Conservation (phyloP, 768 basidiomycete genomes). For the Russula sp. region DNA sequence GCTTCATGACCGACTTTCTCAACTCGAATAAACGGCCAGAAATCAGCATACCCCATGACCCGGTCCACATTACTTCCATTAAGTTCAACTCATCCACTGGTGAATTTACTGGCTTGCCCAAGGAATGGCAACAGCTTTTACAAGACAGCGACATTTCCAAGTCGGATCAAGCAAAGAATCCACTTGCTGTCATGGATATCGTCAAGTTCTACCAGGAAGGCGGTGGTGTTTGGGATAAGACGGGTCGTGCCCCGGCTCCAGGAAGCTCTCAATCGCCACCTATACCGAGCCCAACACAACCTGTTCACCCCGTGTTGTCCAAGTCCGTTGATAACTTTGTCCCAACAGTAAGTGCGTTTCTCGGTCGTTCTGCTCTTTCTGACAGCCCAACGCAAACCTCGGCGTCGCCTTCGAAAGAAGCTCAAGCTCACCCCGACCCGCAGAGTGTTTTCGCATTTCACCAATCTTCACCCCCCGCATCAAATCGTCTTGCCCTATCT, state of each 20-base stretch:
- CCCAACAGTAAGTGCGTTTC: conserved; percentile 44
- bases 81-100: conserved; percentile 99
- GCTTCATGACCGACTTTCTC: conserved; percentile 64
- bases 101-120: conserved; percentile 95
- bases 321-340: conserved; percentile 40
- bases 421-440: conserved; percentile 24
- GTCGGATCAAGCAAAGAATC: conserved; percentile 94
- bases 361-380: conserved; percentile 6
- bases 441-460: conserved; percentile 14
- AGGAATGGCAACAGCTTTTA: conserved; percentile 97
- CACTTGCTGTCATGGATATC: conserved; percentile 96
- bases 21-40: conserved; percentile 70
- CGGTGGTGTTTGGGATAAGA: conserved; percentile 78
- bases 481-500: conserved; percentile 72
- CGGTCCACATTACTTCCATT: conserved; percentile 97
- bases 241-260: conserved; percentile 39
- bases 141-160: conserved; percentile 94
- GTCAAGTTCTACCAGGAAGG: conserved; percentile 98
- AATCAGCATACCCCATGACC: conserved; percentile 97
- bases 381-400: conserved; percentile 29
- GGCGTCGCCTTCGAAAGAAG: conserved; percentile 39
- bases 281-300: conserved; percentile 8
- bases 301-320: conserved; percentile 23
- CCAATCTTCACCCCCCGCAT: conserved; percentile 35
- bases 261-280: conserved; percentile 21